A percentile compares a stretch with the other conserved stretches of the same genome.
Evolutionary conservation across 805 yeast species (phyloP).

Genomic region (Metschnikowia lachancei): DNA sequence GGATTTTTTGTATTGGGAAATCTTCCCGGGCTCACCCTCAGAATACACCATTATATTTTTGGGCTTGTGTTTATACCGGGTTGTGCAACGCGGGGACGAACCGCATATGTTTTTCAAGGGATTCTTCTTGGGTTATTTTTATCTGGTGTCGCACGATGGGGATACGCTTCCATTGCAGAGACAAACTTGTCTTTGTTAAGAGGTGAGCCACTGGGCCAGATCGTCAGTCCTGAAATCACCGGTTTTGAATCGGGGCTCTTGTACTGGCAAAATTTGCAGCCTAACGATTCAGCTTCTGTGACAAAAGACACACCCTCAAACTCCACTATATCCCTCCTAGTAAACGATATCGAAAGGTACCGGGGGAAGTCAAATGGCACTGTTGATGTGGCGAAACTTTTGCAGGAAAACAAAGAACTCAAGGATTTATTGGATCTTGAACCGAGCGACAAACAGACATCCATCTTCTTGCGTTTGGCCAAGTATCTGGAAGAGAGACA

Average conservation of each 20-base stretch:
- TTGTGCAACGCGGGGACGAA: conserved; percentile 67
- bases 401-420: conserved; percentile 19
- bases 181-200: conserved; percentile 64
- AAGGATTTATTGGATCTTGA: conserved; percentile 23
- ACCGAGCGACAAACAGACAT: conserved; percentile 22
- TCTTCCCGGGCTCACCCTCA: conserved; percentile 66
- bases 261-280: conserved; percentile 31
- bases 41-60: conserved; percentile 77
- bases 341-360: conserved; percentile 78
- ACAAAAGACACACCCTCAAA: background rate
- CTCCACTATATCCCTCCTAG: conserved; percentile 56
- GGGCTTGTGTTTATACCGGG: conserved; percentile 82
- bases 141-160: conserved; percentile 92
- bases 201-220: conserved; percentile 64
- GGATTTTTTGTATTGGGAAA: conserved; percentile 24
- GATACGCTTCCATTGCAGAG: conserved; percentile 84
- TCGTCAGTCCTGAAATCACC: conserved; percentile 50
- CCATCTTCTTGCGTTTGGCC: conserved; percentile 57
- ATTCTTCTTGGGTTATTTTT: conserved; percentile 74
- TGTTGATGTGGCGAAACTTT: conserved; percentile 34
- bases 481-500: conserved; percentile 41
- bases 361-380: conserved; percentile 47
- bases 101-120: conserved; percentile 80
- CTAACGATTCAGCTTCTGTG: conserved; percentile 4
- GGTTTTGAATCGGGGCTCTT: conserved; percentile 37